Percentiles rank a stretch among this genome's conserved stretches.
Conservation (phyloP, 2,329 filamentous ascomycete genomes). For the Botryotinia convoluta region DNA sequence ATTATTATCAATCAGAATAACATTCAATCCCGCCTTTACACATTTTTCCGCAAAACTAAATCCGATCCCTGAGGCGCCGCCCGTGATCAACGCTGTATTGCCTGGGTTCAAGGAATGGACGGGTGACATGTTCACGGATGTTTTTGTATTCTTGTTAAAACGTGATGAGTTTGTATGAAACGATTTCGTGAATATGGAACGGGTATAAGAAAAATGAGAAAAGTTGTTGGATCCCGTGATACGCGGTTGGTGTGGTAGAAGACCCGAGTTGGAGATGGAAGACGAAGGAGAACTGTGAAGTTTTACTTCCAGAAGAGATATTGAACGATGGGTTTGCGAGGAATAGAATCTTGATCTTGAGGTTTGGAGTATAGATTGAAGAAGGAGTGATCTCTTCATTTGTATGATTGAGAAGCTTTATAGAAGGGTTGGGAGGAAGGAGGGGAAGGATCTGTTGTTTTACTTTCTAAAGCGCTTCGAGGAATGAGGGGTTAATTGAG, state of each 20-base stretch:
- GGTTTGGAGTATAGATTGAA: background rate
- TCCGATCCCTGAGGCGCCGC: conserved; percentile 74
- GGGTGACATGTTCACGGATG: conserved; percentile 32
- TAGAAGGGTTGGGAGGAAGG: background rate
- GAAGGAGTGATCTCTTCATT: conserved; percentile 2
- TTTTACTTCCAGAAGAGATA: background rate
- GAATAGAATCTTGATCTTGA: background rate
- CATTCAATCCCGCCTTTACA: conserved; percentile 64
- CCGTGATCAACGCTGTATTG: conserved; percentile 73
- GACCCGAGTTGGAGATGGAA: background rate
- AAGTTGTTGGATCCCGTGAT: background rate
- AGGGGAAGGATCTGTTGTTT: background rate
- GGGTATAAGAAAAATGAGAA: conserved; percentile 39
- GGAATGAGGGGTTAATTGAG: background rate
- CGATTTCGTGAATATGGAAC: background rate
- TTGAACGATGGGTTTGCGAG: background rate
- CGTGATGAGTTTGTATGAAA: background rate
- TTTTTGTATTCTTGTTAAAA: conserved; percentile 36
- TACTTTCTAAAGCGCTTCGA: background rate
- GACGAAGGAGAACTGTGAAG: background rate
- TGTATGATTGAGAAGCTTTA: background rate
- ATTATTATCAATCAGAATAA: conserved; percentile 68
- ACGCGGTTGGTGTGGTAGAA: conserved; percentile 29
- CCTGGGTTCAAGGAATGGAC: conserved; percentile 49
- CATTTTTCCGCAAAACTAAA: conserved; percentile 71